A percentile compares a stretch with the other conserved stretches of the same genome.
phyloP scores from a whole-genome alignment of 495 filamentous ascomycete genomes.

The Gamarada debralockiae region DNA sequence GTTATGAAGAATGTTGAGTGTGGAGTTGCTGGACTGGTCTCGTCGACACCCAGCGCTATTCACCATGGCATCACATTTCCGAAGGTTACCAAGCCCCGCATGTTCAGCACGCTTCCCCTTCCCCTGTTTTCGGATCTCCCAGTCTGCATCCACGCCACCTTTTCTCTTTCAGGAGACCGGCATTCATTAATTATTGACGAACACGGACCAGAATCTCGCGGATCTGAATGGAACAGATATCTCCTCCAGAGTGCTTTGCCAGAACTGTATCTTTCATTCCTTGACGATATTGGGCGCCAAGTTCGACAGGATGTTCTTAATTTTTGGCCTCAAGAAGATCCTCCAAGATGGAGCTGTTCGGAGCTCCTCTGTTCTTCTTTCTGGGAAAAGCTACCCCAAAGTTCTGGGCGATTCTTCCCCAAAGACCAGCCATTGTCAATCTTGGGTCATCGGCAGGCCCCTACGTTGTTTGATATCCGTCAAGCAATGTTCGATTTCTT shows the following conservation, averaged over 20 bases:
- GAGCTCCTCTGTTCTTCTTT: constrained; percentile 13
- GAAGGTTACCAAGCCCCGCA: constrained; percentile 9
- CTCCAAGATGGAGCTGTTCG: constrained; percentile 19
- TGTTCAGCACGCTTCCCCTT: constrained; percentile 34
- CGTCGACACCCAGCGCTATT: neutral
- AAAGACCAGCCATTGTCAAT: constrained; percentile 4
- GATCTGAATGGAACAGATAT: constrained; percentile 36
- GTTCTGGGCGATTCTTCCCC: constrained; percentile 14
- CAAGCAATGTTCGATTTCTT: constrained; percentile 13
- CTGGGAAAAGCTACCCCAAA: constrained; percentile 11
- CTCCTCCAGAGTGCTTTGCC: constrained; percentile 30
- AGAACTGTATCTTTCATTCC: constrained; percentile 31
- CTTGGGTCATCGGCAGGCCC: neutral
- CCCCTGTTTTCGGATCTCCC: constrained; percentile 26
- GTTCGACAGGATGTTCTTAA: constrained; percentile 23
- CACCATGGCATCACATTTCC: neutral
- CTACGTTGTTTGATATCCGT: constrained; percentile 7
- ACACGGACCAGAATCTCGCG: constrained; percentile 9
- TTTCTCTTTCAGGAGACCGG: constrained; percentile 34
- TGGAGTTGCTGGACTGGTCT: constrained; percentile 31
- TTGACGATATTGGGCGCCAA: constrained; percentile 25
- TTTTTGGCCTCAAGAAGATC: constrained; percentile 31
- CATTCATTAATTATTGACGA: constrained; percentile 28
- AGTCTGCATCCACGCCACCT: constrained; percentile 29
- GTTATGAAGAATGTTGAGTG: constrained; percentile 31